Conservation (phyloP, 2,329 filamentous ascomycete genomes). For the Sporothrix humicola region DNA sequence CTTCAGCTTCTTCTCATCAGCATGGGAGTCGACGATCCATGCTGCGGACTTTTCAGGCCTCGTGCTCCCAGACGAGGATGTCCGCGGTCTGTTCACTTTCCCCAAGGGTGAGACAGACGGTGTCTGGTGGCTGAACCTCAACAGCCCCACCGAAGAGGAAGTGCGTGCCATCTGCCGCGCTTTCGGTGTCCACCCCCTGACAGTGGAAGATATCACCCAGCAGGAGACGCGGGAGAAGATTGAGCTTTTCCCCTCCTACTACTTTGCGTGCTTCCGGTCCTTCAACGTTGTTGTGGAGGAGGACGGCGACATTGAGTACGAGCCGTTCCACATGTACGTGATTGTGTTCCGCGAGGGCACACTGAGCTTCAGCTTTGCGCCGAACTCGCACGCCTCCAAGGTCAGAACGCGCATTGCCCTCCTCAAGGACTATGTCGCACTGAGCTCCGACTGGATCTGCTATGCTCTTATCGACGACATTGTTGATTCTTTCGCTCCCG, state of each 20-base stretch:
- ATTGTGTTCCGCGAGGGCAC: conserved; percentile 96
- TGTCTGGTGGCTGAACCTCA: conserved; percentile 98
- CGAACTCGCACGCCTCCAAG: conserved; percentile 83
- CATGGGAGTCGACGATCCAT: conserved; percentile 91
- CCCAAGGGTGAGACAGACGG: conserved; percentile 70
- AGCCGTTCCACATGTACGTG: conserved; percentile 95
- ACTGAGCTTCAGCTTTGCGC: conserved; percentile 89
- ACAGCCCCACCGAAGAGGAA: conserved; percentile 87
- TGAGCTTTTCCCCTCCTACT: conserved; percentile 95
- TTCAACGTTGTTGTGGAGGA: conserved; percentile 82
- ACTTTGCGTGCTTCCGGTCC: conserved; percentile 96
- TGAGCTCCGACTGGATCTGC: conserved; percentile 98
- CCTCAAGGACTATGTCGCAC: conserved; percentile 90
- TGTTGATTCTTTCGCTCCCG: conserved; percentile 91
- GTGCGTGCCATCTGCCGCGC: conserved; percentile 87
- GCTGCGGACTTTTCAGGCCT: conserved; percentile 87
- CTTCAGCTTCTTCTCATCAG: conserved; percentile 97
- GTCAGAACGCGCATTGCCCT: conserved; percentile 91
- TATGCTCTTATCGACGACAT: conserved; percentile 99
- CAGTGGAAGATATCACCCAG: conserved; percentile 92
- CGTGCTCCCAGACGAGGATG: conserved; percentile 85
- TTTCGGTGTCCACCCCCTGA: conserved; percentile 94
- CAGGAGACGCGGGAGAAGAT: conserved; percentile 98
- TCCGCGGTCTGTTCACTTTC: conserved; percentile 81
- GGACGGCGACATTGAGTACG: conserved; percentile 79